Percentiles rank a stretch among this genome's conserved stretches.
These are phyloP conservation scores for Gaertneriomyces semiglobifer DNA, from an alignment of 192 early-diverging fungal species.

Conservation along the genomic window DNA sequence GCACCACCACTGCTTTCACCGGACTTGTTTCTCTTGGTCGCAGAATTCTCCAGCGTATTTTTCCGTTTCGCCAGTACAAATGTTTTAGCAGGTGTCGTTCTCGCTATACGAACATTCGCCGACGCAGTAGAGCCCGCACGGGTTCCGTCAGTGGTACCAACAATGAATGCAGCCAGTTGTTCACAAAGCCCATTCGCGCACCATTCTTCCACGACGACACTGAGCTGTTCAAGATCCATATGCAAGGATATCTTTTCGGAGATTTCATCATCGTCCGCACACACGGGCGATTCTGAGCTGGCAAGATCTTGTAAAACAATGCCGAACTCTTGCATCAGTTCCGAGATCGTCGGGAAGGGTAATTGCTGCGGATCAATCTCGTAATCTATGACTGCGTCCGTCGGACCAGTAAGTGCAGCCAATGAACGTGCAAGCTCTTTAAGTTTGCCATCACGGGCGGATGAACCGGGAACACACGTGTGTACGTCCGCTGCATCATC, in stretches of 20 bases:
- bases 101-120: not conserved
- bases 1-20: not conserved
- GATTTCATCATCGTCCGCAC: not conserved
- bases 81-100: not conserved
- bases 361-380: slow-evolving; percentile 21
- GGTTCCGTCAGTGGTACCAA: not conserved
- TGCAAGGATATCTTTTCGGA: not conserved
- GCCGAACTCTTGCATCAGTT: slow-evolving; percentile 18
- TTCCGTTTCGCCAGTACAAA: not conserved
- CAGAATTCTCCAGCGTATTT: not conserved
- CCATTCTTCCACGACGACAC: slow-evolving; percentile 13
- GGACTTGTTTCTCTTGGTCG: not conserved
- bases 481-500: too few species aligned
- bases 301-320: not conserved
- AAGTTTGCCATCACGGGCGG: not conserved
- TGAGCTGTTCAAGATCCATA: not conserved
- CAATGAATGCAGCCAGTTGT: not conserved
- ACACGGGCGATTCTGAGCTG: not conserved
- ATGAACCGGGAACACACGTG: too few species aligned
- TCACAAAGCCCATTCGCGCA: not conserved
- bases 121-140: not conserved
- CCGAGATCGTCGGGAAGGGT: slow-evolving; percentile 16
- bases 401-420: slow-evolving; percentile 18
- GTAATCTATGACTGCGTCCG: slow-evolving; percentile 7
- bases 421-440: slow-evolving; percentile 5